phyloP scores from a whole-genome alignment of 768 basidiomycete genomes.

The Mycena indigotica region DNA sequence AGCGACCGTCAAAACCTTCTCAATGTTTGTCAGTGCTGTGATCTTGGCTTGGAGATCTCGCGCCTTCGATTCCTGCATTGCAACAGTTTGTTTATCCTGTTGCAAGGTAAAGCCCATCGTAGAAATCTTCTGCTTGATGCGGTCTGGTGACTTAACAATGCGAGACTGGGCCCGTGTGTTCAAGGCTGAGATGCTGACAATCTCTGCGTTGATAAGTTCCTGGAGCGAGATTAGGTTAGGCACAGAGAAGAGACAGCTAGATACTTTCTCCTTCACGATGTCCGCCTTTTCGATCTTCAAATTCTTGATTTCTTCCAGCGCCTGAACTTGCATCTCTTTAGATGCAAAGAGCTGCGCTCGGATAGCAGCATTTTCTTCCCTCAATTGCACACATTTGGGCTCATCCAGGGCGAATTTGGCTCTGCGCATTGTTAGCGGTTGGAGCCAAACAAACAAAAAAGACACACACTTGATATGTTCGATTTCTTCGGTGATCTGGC shows the following conservation, averaged over 20 bases:
- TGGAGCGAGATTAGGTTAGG: conserved; percentile 24
- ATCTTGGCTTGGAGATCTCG: conserved; percentile 79
- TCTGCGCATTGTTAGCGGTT: too few species aligned
- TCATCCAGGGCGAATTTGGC: conserved; percentile 68
- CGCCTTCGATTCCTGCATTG: conserved; percentile 69
- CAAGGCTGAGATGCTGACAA: conserved; percentile 57
- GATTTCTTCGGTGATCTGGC: conserved; percentile 54
- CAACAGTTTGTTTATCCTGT: conserved; percentile 71
- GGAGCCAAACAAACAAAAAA: not conserved
- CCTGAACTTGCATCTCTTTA: conserved; percentile 61
- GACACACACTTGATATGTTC: conserved; percentile 55
- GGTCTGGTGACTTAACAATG: conserved; percentile 90
- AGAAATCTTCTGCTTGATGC: conserved; percentile 79
- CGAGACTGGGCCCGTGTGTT: conserved; percentile 68
- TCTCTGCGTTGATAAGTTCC: conserved; percentile 66
- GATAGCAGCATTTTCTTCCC: conserved; percentile 60
- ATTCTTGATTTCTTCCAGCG: conserved; percentile 66
- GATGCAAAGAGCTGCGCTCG: conserved; percentile 69
- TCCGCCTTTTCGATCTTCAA: conserved; percentile 72
- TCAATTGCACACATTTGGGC: conserved; percentile 62
- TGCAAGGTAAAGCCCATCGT: conserved; percentile 69
- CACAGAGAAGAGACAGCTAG: conserved; percentile 12
- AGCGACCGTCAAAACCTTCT: too few species aligned
- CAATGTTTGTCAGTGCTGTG: conserved; percentile 67
- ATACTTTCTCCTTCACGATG: conserved; percentile 65